Evolutionary conservation across 2,329 filamentous ascomycete genomes (phyloP).

Genomic region (Botrytis hyacinthi): DNA sequence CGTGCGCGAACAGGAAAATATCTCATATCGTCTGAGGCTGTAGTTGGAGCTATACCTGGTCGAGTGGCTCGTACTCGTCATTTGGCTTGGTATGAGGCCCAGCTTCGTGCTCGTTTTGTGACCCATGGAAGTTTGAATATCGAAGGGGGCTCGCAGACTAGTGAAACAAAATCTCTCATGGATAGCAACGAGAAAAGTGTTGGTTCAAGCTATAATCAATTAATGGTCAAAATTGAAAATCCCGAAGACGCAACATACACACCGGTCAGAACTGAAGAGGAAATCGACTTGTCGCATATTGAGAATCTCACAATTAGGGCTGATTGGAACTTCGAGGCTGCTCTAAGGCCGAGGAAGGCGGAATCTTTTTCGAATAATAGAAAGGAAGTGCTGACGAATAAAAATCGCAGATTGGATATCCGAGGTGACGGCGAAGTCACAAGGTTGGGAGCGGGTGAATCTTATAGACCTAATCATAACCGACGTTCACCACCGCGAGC

Average conservation of each 20-base stretch:
- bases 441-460: conserved; percentile 38
- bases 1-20: neutral
- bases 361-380: neutral
- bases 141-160: neutral
- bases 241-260: neutral
- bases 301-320: neutral
- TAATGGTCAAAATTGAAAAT: neutral
- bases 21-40: neutral
- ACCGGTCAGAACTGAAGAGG: neutral
- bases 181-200: neutral
- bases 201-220: neutral
- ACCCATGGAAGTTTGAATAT: neutral
- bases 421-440: conserved; percentile 39
- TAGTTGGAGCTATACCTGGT: neutral
- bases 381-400: conserved; percentile 22
- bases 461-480: conserved; percentile 35
- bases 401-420: conserved; percentile 19
- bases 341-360: neutral
- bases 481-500: conserved; percentile 35
- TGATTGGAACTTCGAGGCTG: neutral
- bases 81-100: neutral
- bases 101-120: neutral
- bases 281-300: neutral
- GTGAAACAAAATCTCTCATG: neutral
- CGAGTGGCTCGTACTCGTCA: neutral